Evolutionary conservation across 2,329 filamentous ascomycete genomes (phyloP).

Genomic region (Fusarium gaditjirri): DNA sequence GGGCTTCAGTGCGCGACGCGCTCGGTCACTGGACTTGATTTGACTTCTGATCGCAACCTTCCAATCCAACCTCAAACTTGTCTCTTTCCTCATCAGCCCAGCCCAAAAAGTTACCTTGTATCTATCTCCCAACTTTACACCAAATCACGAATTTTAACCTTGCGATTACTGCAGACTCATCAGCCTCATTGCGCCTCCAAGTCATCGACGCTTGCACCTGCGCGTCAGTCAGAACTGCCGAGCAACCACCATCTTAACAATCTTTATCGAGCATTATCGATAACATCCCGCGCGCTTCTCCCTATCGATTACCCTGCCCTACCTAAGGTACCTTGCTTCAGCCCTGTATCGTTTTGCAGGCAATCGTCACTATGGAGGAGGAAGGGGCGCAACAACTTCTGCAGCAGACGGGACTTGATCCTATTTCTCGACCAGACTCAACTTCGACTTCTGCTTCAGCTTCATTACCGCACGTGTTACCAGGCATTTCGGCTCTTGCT

Average conservation of each 20-base stretch:
- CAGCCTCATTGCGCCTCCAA: not conserved
- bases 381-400: slow-evolving; percentile 56
- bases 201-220: not conserved
- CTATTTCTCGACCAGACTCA: slow-evolving; percentile 62
- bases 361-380: slow-evolving; percentile 54
- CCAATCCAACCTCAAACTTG: slow-evolving; percentile 1
- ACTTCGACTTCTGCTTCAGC: slow-evolving; percentile 59
- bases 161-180: not conserved
- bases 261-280: slow-evolving; percentile 7
- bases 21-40: slow-evolving; percentile 14
- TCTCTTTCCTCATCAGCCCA: slow-evolving; percentile 10
- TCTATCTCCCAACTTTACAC: not conserved
- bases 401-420: slow-evolving; percentile 55
- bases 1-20: slow-evolving; percentile 28
- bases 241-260: slow-evolving; percentile 1
- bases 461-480: slow-evolving; percentile 54
- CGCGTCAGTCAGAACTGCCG: slow-evolving; percentile 13
- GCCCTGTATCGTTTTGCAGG: not conserved
- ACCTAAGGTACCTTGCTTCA: not conserved
- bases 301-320: not conserved
- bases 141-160: not conserved
- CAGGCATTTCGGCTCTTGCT: slow-evolving; percentile 59
- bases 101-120: not conserved
- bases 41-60: slow-evolving; percentile 26
- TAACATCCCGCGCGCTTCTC: slow-evolving; percentile 7